phyloP scores from a whole-genome alignment of 805 yeast species.

The Wickerhamiella slavikovae region DNA sequence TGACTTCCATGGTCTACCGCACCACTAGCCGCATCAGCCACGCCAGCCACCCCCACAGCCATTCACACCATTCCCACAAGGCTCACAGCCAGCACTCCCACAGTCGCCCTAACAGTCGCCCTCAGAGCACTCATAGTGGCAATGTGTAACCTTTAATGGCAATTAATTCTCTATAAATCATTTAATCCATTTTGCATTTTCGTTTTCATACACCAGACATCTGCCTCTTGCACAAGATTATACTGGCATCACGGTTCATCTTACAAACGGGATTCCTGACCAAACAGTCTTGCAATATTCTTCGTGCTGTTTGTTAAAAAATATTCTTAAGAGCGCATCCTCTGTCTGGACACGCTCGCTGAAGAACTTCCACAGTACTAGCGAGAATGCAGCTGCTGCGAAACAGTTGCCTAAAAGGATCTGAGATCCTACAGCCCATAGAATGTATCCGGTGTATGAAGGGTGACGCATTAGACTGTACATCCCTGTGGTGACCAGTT shows the following conservation, averaged over 20 bases:
- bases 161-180: no score
- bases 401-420: conserved; percentile 46
- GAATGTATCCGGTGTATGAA: conserved; percentile 72
- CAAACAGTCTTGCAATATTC: conserved; percentile 29
- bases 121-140: no score
- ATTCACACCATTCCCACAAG: no score
- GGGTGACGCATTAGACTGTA: conserved; percentile 64
- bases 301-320: conserved; percentile 51
- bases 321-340: conserved; percentile 39
- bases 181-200: no score
- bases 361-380: conserved; percentile 53
- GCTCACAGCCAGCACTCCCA: no score
- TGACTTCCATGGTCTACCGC: no score
- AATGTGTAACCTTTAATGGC: no score
- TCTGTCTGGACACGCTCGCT: conserved; percentile 41
- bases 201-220: no score
- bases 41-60: no score
- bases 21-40: no score
- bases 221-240: no score
- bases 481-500: conserved; percentile 51
- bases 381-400: conserved; percentile 30
- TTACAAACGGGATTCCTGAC: conserved; percentile 46
- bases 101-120: no score
- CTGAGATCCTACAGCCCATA: conserved; percentile 88
- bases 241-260: conserved; percentile 7